phyloP scores from a whole-genome alignment of 331 rosid genomes.

The Spiraea crenata region DNA sequence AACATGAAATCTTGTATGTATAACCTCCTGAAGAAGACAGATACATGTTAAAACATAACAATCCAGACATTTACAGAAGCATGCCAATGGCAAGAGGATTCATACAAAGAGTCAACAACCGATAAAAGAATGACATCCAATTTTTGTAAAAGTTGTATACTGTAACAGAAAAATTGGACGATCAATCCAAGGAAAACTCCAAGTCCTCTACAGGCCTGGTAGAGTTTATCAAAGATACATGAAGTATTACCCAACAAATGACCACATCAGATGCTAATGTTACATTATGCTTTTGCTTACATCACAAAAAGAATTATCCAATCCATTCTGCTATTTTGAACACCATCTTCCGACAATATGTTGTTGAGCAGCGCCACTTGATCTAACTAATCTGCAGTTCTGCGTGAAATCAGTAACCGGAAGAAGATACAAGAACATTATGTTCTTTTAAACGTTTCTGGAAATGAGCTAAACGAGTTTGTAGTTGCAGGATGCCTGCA shows the following conservation, averaged over 20 bases:
- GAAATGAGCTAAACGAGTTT: constrained; percentile 82
- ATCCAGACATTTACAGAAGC: constrained; percentile 44
- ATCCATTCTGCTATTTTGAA: neutral
- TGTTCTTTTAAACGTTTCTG: constrained; percentile 95
- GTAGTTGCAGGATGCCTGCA: constrained; percentile 86
- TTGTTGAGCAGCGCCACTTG: constrained; percentile 8
- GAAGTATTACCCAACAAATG: constrained; percentile 34
- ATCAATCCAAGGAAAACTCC: constrained; percentile 23
- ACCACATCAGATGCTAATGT: constrained; percentile 17
- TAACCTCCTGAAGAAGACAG: constrained; percentile 7
- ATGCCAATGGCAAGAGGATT: constrained; percentile 36
- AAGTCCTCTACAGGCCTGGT: constrained; percentile 28
- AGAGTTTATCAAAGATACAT: constrained; percentile 29
- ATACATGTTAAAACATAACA: constrained; percentile 25
- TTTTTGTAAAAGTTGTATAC: constrained; percentile 3
- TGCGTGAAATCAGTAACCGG: constrained; percentile 51
- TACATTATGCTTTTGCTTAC: constrained; percentile 10
- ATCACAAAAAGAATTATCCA: neutral
- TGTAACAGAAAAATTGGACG: constrained; percentile 7
- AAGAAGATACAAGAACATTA: constrained; percentile 73
- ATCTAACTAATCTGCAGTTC: constrained; percentile 21
- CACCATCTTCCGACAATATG: constrained; percentile 15
- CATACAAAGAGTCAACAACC: constrained; percentile 22
- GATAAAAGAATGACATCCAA: constrained; percentile 5
- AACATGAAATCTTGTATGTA: constrained; percentile 9